Evolutionary conservation across 2,329 filamentous ascomycete species (phyloP).

Genomic region (Pseudogymnoascus sp.): DNA sequence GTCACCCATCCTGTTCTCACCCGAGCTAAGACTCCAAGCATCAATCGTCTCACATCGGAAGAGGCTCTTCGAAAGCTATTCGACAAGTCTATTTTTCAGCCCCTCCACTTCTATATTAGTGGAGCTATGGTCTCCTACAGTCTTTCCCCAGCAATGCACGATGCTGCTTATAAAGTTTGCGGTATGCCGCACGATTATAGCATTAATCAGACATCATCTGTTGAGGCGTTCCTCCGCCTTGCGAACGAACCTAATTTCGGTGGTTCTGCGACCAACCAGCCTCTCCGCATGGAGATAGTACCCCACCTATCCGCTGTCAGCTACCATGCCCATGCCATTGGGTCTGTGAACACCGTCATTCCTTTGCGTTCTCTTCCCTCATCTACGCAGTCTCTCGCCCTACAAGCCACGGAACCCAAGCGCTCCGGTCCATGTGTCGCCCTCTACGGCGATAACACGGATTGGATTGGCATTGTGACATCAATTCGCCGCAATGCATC

Average conservation of each 20-base stretch:
- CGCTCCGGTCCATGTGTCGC: constrained; percentile 58
- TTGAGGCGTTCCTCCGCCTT: constrained; percentile 56
- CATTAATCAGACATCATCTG: constrained; percentile 52
- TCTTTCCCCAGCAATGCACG: constrained; percentile 71
- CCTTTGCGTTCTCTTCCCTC: constrained; percentile 55
- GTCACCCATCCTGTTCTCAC: constrained; percentile 39
- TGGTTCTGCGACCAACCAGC: constrained; percentile 62
- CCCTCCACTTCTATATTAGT: constrained; percentile 65
- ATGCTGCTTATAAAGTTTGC: constrained; percentile 55
- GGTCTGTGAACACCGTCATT: constrained; percentile 68
- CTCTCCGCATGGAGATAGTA: constrained; percentile 67
- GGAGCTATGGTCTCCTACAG: constrained; percentile 66
- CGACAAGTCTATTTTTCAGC: constrained; percentile 56
- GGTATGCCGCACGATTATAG: constrained; percentile 62
- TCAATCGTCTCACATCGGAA: constrained; percentile 17
- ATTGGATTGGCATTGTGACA: constrained; percentile 69
- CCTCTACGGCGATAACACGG: constrained; percentile 70
- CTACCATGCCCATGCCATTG: constrained; percentile 64
- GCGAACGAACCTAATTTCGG: constrained; percentile 61
- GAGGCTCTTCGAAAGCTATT: constrained; percentile 60
- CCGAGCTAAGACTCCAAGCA: neutral
- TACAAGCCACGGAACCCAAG: constrained; percentile 44
- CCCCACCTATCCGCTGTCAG: constrained; percentile 58
- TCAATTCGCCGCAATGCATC: constrained; percentile 63
- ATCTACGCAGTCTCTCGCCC: constrained; percentile 33